A percentile compares a stretch with the other conserved stretches of the same genome.
phyloP scores from a whole-genome alignment of 148 eudicot species.

The Rheum nobile region DNA sequence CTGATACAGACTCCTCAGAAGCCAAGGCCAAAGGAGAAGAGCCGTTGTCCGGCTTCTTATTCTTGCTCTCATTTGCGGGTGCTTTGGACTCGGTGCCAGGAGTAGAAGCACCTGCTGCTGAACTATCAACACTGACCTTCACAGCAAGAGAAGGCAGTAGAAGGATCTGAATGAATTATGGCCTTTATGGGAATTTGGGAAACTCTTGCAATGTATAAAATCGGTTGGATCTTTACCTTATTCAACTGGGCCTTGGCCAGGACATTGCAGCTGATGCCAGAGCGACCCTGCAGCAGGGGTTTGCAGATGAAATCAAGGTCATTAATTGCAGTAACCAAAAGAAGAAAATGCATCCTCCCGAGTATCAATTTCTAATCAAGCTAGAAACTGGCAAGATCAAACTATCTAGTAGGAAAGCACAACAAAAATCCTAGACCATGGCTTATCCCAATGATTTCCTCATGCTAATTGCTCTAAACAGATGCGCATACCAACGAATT shows the following conservation, averaged over 20 bases:
- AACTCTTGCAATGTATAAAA: slow-evolving; percentile 15
- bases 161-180: too few relatives aligned
- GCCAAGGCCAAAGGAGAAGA: slow-evolving; percentile 19
- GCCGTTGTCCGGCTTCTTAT: slow-evolving; percentile 18
- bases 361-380: background rate
- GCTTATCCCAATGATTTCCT: background rate
- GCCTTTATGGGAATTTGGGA: slow-evolving; percentile 8
- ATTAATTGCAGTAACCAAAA: background rate
- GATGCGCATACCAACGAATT: background rate
- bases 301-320: background rate
- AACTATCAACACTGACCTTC: slow-evolving; percentile 46
- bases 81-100: slow-evolving; percentile 21
- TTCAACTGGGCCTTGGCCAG: slow-evolving; percentile 42
- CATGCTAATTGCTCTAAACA: background rate
- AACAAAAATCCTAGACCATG: too few relatives aligned
- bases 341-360: background rate
- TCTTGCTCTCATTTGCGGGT: slow-evolving; percentile 20
- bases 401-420: background rate
- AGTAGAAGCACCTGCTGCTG: slow-evolving; percentile 26
- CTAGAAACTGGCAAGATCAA: background rate
- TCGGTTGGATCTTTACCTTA: slow-evolving; percentile 33
- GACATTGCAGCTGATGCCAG: slow-evolving; percentile 25
- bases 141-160: slow-evolving; percentile 11
- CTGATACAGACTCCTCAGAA: slow-evolving; percentile 52
- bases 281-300: slow-evolving; percentile 9